Base-by-base conservation (phyloP, 1,284 basidiomycete genomes). In the Pyrrhoderma lamaoense region DNA sequence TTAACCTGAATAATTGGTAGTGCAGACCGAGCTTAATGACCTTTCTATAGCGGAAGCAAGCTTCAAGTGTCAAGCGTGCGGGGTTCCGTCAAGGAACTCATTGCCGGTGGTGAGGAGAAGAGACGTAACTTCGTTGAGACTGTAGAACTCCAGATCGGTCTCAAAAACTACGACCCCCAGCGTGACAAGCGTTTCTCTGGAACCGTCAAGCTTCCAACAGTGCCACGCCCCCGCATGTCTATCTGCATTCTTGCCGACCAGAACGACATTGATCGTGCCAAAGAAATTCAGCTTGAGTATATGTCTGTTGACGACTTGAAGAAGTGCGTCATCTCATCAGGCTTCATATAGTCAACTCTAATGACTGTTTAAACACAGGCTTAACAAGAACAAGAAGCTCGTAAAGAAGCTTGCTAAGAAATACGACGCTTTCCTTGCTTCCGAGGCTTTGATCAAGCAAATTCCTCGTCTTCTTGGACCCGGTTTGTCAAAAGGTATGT, bases 341-440 rank as follows among this genome's bases (percentile, higher is more conserved):
- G n/a, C n/a, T n/a, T n/a, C n/a, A n/a, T n/a, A n/a, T n/a, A n/a
- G n/a, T n/a, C n/a, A n/a, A n/a, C n/a, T n/a, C n/a, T n/a, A n/a
- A n/a, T n/a, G n/a, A n/a, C n/a, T n/a, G 36, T 37, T 1, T 8
- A 13, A 40, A 13, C 13, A 2, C 43, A 90, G 87, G 75, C 82
- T 97, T 62, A 97, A 96, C 87, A 96, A 96, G 80, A 99, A 99
- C 85, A 99, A 99, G 82, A 99, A 99, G 79, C 91, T 99, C 60
- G 95, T 99, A 68, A 99, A 99, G 84, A 99, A 95, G 80, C 90
- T 99, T 63, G 95, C 95, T 60, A 97, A 98, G 80, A 98, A 98
- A 74, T 95, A 98, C 77, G 95, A 99, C 65, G 93, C 95, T 60
- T 99, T 99, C 86, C 76, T 99, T 60, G 85, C 96, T 46, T 99